These are phyloP conservation scores for Pythium rhizo-oryzae DNA, from an alignment of 352 stramenopile species.

Conservation along the genomic window DNA sequence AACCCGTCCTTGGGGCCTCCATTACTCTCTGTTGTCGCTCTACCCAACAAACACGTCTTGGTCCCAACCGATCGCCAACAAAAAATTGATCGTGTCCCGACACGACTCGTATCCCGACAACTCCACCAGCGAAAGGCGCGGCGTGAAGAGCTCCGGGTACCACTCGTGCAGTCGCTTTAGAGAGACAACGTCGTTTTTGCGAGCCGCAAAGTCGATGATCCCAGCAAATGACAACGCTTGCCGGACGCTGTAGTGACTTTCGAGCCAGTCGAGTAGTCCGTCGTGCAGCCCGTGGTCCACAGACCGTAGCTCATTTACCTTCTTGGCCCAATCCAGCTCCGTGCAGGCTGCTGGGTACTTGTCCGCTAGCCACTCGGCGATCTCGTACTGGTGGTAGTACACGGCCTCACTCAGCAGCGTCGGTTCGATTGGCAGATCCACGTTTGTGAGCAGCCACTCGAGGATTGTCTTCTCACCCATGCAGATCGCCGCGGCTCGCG, in stretches of 20 bases:
- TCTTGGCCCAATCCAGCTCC: neutral
- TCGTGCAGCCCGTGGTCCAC: neutral
- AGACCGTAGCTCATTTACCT: neutral
- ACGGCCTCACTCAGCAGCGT: neutral
- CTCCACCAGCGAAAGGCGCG: neutral
- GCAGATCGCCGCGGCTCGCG: neutral
- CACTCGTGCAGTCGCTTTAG: neutral
- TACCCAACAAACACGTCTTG: neutral
- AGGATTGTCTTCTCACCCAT: neutral
- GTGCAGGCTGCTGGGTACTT: neutral
- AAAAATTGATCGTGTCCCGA: constrained; percentile 4
- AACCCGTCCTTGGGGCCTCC: too few relatives aligned
- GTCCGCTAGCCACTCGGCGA: neutral
- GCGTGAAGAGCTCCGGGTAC: neutral
- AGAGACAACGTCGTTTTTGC: neutral
- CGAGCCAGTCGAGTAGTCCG: neutral
- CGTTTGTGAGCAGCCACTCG: neutral
- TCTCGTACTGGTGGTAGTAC: neutral
- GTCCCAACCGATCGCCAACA: neutral
- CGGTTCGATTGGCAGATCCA: neutral
- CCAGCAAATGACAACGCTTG: neutral
- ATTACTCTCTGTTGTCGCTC: too few relatives aligned
- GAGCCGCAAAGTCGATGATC: neutral
- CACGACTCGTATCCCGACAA: neutral
- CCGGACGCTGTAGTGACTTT: neutral